Conservation (phyloP, 2,329 filamentous ascomycete species). For the Calonectria henricotiae region DNA sequence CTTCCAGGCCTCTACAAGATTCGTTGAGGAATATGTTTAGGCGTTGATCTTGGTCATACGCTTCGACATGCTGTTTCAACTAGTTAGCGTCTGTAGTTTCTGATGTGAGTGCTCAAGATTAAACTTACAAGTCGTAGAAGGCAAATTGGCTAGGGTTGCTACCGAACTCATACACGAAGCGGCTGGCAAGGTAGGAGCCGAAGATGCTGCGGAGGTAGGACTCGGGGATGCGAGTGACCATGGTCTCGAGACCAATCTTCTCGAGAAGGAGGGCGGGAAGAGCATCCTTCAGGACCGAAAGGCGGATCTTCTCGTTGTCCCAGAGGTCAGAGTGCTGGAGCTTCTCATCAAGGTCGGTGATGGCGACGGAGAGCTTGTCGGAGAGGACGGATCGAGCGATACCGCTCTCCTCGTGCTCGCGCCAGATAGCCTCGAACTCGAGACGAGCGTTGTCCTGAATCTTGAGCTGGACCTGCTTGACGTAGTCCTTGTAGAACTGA, state of each 20-base stretch:
- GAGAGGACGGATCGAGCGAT: conserved; percentile 88
- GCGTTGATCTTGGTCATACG: conserved; percentile 68
- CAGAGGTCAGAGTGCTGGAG: conserved; percentile 94
- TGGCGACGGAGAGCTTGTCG: conserved; percentile 91
- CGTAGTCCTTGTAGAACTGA: conserved; percentile 93
- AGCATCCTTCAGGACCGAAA: conserved; percentile 86
- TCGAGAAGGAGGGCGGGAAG: conserved; percentile 87
- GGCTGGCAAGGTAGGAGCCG: conserved; percentile 93
- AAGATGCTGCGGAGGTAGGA: conserved; percentile 96
- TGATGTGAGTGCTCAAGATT: background rate
- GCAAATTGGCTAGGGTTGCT: conserved; percentile 95
- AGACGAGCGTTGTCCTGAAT: conserved; percentile 93
- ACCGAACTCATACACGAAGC: conserved; percentile 97
- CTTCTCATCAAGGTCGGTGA: conserved; percentile 97
- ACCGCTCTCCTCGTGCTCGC: conserved; percentile 88
- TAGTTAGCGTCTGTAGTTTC: conserved; percentile 54
- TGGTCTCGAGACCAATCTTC: conserved; percentile 92
- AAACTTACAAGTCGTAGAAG: conserved; percentile 96
- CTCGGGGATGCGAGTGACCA: conserved; percentile 90
- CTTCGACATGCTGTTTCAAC: conserved; percentile 73
- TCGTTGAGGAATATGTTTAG: conserved; percentile 38
- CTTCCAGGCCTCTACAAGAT: conserved; percentile 41
- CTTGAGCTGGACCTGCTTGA: conserved; percentile 90
- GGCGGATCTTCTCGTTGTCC: conserved; percentile 85
- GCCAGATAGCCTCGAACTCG: conserved; percentile 99